Base-by-base conservation (phyloP, 1,139 yeast genomes). In the Blastobotrys malaysiensis region DNA sequence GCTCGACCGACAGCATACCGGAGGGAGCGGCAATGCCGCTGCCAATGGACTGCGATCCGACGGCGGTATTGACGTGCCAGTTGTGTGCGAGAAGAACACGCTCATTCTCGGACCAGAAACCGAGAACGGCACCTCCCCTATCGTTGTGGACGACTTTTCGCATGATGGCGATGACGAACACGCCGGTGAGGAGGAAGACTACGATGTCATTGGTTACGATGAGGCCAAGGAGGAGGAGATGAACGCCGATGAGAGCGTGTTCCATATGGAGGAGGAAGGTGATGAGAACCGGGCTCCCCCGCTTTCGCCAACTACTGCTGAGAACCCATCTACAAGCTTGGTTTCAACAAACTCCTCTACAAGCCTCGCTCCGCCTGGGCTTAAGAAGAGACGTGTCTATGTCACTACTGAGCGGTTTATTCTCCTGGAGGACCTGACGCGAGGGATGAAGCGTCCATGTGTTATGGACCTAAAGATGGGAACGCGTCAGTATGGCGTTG, bases 381-480 rank as follows among this genome's bases (percentile, higher is more conserved):
- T 31, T 11, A 31, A 31, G 16, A 31, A 31, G 7, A 7, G 39
- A 16, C 39, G 39, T 13, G 39, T 31, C 5, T 31, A 13, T 31
- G 39, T 31, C 39, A 31, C 39, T 52, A 83, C 86, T 50, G 95
- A 88, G 68, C 76, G 95, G 61, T 90, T 90, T 65, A 86, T 95
- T 44, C 73, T 95, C n/a, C 75, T 91, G 53, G 99, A 95, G 66
- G 99, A 95, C 71, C 73, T 95, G 53, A 91, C 98, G 0, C 79
- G 84, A 52, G 88, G 89, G 36, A 82, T 93, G 84, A 75, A 72
- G 36, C 80, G 79, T 57, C 98, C 99, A 0, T 90, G 97, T 68
- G 98, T 93, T 1, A 74, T 95, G 56, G 99, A 95, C 70, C 77
- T 95, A 61, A 95, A 95, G 68, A 93, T 95, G 98, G 99, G 99